A percentile compares a stretch with the other conserved stretches of the same genome.
phyloP scores from a whole-genome alignment of 2,329 filamentous ascomycete species.

The Helotiales sp. region DNA sequence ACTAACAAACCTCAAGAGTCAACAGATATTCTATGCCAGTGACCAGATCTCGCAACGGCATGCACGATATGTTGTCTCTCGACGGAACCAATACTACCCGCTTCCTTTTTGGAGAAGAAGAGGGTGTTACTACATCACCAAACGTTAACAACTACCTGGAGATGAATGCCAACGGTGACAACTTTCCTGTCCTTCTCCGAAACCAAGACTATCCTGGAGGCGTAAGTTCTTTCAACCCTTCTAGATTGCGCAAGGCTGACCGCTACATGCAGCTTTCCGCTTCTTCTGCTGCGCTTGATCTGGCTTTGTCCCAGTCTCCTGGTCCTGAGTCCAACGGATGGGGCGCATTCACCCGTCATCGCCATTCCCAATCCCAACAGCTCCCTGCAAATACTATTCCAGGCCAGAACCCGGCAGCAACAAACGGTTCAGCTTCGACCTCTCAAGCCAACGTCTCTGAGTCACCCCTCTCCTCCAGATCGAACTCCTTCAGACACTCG shows the following conservation, averaged over 20 bases:
- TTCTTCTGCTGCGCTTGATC: constrained; percentile 77
- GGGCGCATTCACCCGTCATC: constrained; percentile 35
- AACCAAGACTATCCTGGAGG: constrained; percentile 46
- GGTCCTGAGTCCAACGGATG: constrained; percentile 52
- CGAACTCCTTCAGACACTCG: constrained; percentile 54
- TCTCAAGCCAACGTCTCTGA: constrained; percentile 42
- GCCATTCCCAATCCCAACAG: constrained; percentile 44
- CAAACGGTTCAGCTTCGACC: constrained; percentile 29
- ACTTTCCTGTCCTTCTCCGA: constrained; percentile 81
- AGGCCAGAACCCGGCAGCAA: constrained; percentile 31
- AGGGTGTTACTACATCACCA: constrained; percentile 43
- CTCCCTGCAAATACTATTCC: constrained; percentile 24
- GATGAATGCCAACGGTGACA: constrained; percentile 75
- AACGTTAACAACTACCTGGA: constrained; percentile 70
- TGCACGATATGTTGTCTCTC: constrained; percentile 65
- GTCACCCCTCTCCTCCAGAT: constrained; percentile 47
- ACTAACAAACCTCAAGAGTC: constrained; percentile 51
- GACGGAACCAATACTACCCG: constrained; percentile 84
- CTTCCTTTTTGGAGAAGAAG: constrained; percentile 83
- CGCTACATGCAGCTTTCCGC: constrained; percentile 67
- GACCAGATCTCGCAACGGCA: constrained; percentile 65
- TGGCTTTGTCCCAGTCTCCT: constrained; percentile 69
- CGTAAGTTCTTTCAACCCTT: constrained; percentile 25
- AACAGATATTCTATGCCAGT: constrained; percentile 96
- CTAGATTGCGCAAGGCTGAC: constrained; percentile 35